A percentile compares a stretch with the other conserved stretches of the same genome.
phyloP scores from a whole-genome alignment of 1,284 basidiomycete genomes.

The Ceratobasidium sp. region DNA sequence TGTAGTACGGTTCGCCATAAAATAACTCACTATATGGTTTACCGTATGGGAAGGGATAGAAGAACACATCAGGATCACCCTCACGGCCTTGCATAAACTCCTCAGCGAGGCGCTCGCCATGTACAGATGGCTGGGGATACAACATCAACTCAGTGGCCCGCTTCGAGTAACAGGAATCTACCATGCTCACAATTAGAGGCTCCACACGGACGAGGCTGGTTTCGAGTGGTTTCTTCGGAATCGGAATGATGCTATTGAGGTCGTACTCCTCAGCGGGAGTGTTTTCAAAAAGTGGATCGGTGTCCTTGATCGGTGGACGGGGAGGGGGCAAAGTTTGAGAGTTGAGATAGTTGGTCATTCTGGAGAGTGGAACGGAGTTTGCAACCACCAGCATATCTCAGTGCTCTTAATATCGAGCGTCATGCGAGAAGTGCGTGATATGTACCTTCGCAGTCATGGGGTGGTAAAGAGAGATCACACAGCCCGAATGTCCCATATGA shows the following conservation, averaged over 20 bases:
- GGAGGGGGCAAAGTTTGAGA: conserved; percentile 10
- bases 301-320: conserved; percentile 10
- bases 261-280: conserved; percentile 1
- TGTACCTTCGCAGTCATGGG: too few species aligned
- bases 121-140: not conserved
- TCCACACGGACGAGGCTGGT: not conserved
- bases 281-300: conserved; percentile 8
- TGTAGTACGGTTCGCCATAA: too few species aligned
- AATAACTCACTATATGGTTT: conserved; percentile 3
- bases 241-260: conserved; percentile 9
- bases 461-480: too few species aligned
- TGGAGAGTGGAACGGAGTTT: not conserved
- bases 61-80: conserved; percentile 4
- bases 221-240: not conserved
- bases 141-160: not conserved
- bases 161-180: not conserved
- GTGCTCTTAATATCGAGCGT: too few species aligned
- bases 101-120: conserved; percentile 17
- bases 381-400: not conserved
- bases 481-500: too few species aligned
- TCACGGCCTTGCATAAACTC: conserved; percentile 16
- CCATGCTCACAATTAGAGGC: conserved; percentile 10
- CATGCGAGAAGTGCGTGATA: too few species aligned
- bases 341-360: conserved; percentile 7
- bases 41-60: conserved; percentile 21